Base-by-base conservation (phyloP, 768 basidiomycete species). In the Suillus bovinus region DNA sequence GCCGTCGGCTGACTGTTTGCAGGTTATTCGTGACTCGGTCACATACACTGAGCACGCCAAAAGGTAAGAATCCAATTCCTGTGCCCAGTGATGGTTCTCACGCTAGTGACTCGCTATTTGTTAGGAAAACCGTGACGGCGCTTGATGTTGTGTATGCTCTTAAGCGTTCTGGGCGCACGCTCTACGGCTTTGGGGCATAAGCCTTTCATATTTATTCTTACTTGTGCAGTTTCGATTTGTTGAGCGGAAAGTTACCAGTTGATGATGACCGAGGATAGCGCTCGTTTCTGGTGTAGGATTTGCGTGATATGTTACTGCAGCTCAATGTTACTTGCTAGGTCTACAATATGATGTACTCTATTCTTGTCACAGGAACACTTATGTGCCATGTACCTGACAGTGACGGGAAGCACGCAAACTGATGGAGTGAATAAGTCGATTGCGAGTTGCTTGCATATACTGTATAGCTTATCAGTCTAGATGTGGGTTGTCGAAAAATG, bases 31-130 rank as follows among this genome's bases (percentile, higher is more conserved):
- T 68, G 93, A 94, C 79, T 93, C 91, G 2, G 93, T 94, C 67
- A 95, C 93, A 58, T 94, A 95, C 81, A 94, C 93, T 42, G 93
- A 95, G 76, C 93, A 95, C 80, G 93, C 93, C 58, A 94, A 94
- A 80, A 83, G 90, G 74, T 76, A 33, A 52, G 67, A 33, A 38
- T 39, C 24, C 31, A 16, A 6, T 0, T 7, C 17, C 20, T 1
- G 16, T 49, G 6, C 5, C 3, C 33, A 13, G 24, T 5, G 4
- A 52, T 58, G n/a, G 38, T 62, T 56, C 60, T 39, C 36, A 50
- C 20, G 4, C 16, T 29, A 10, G 59, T 69, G 41, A 68, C 31
- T 50, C 14, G 2, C 31, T 56, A 59, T 41, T 41, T 22, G 14
- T 49, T 64, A 86, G 89, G 67, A 89, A 89, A 84, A 91, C 90